Evolutionary conservation across 2,329 filamentous ascomycete genomes (phyloP).

Genomic region (Taxawa tesnikishii): DNA sequence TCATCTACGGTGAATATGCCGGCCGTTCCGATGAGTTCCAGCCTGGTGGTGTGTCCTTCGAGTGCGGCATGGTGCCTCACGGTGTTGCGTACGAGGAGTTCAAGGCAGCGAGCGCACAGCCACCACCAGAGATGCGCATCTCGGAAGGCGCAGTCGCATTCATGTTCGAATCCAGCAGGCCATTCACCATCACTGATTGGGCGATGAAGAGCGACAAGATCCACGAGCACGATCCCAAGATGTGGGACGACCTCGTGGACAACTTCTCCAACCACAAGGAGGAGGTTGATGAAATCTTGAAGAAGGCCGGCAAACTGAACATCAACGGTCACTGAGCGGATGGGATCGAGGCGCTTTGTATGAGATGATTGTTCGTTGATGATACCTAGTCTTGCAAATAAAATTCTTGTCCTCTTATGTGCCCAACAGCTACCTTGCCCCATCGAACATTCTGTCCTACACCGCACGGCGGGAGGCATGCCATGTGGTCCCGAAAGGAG

Average conservation of each 20-base stretch:
- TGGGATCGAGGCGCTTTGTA: too few species aligned
- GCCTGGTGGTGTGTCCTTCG: slow-evolving; percentile 23
- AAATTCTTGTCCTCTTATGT: too few species aligned
- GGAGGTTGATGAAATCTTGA: slow-evolving; percentile 17
- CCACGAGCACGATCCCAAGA: slow-evolving; percentile 27
- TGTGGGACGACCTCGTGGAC: slow-evolving; percentile 25
- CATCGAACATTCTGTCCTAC: too few species aligned
- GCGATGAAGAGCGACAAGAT: slow-evolving; percentile 18
- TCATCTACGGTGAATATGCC: slow-evolving; percentile 22
- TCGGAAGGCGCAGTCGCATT: slow-evolving; percentile 30
- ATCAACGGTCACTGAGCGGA: too few species aligned
- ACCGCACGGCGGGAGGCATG: too few species aligned
- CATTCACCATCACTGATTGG: slow-evolving; percentile 8
- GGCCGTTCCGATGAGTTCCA: slow-evolving; percentile 30
- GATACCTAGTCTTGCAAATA: too few species aligned
- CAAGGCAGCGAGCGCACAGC: slow-evolving; percentile 34
- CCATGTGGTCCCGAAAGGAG: too few species aligned
- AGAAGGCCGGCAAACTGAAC: slow-evolving; percentile 9
- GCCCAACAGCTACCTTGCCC: too few species aligned
- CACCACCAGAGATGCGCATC: slow-evolving; percentile 34
- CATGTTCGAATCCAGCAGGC: slow-evolving; percentile 24
- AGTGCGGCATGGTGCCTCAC: slow-evolving; percentile 24
- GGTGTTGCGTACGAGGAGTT: slow-evolving; percentile 31
- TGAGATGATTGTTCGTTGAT: too few species aligned
- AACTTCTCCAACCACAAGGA: slow-evolving; percentile 23